phyloP scores from a whole-genome alignment of 2,329 filamentous ascomycete species.

The Cladosporium oxysporum region DNA sequence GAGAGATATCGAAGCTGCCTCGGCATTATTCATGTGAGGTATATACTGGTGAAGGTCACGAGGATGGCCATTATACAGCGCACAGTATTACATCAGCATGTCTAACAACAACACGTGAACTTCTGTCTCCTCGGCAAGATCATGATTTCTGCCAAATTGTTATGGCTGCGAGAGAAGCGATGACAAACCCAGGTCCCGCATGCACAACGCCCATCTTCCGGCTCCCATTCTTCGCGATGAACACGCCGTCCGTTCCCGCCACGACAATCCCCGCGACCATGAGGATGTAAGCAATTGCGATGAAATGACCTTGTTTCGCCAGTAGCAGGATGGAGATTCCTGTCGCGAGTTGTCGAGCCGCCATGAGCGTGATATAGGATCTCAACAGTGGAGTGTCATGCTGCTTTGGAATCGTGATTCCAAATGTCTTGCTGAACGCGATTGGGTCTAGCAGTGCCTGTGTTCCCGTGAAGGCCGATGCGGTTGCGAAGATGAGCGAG shows the following conservation, averaged over 20 bases:
- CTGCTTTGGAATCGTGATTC: background rate
- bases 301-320: background rate
- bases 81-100: background rate
- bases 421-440: background rate
- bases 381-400: background rate
- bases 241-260: background rate
- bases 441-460: background rate
- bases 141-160: background rate
- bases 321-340: background rate
- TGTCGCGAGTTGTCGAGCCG: background rate
- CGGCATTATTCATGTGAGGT: background rate
- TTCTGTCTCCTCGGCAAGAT: background rate
- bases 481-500: background rate
- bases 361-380: background rate
- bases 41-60: background rate
- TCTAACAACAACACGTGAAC: background rate
- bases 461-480: background rate
- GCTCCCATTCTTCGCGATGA: background rate
- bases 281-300: background rate
- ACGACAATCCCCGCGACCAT: background rate
- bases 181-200: background rate
- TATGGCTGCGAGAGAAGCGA: background rate
- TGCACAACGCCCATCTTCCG: background rate
- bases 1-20: background rate
- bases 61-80: background rate